These are phyloP conservation scores for Rhynchosporium graminicola DNA, from an alignment of 2,329 filamentous ascomycete genomes.

Conservation along the genomic window DNA sequence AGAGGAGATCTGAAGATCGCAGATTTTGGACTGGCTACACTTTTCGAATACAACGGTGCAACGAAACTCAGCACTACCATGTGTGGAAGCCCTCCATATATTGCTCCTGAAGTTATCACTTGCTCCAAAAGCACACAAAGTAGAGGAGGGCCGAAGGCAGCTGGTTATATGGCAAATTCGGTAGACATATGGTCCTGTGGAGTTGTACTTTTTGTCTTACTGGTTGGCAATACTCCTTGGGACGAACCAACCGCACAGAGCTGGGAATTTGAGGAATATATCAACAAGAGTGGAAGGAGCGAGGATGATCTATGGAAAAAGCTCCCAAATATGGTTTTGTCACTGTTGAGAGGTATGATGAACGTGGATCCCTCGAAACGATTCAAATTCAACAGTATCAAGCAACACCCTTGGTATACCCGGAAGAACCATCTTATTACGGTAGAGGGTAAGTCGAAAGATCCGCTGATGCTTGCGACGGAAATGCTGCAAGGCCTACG, in stretches of 20 bases:
- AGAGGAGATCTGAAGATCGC: slow-evolving; percentile 90
- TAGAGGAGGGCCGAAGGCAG: slow-evolving; percentile 50
- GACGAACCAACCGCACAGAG: slow-evolving; percentile 84
- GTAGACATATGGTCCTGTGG: slow-evolving; percentile 98
- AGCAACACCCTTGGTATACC: slow-evolving; percentile 93
- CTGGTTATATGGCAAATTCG: slow-evolving; percentile 73
- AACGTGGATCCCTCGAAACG: slow-evolving; percentile 72
- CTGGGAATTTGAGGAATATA: slow-evolving; percentile 90
- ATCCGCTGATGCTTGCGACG: slow-evolving; percentile 85
- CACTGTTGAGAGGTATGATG: slow-evolving; percentile 91
- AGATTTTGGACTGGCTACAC: slow-evolving; percentile 92
- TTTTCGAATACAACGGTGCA: slow-evolving; percentile 87
- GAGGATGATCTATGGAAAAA: slow-evolving; percentile 83
- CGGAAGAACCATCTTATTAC: slow-evolving; percentile 76
- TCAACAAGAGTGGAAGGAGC: slow-evolving; percentile 75
- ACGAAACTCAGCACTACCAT: slow-evolving; percentile 83
- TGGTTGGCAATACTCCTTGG: slow-evolving; percentile 98
- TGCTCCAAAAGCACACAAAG: slow-evolving; percentile 49
- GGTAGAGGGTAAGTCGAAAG: slow-evolving; percentile 70
- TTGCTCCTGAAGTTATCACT: slow-evolving; percentile 84
- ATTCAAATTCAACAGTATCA: slow-evolving; percentile 84
- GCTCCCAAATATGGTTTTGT: slow-evolving; percentile 72
- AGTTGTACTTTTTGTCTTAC: slow-evolving; percentile 92
- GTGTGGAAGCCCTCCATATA: slow-evolving; percentile 95
- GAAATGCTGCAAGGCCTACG: slow-evolving; percentile 89